Evolutionary conservation across 1,284 basidiomycete species (phyloP).

Genomic region (Marasmius sp.): DNA sequence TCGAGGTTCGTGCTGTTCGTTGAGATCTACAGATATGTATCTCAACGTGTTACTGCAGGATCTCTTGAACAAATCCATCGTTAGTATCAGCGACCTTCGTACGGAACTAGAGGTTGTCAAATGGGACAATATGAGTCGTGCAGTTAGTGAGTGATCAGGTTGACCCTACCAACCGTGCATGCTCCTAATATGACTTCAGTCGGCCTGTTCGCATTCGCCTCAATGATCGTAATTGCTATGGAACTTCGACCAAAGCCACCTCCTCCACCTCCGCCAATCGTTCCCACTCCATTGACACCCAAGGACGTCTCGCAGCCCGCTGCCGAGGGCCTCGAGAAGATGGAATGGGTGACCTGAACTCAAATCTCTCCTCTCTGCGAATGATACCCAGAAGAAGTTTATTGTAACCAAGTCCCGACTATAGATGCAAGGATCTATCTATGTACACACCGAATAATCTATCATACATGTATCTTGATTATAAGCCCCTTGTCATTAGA

Average conservation of each 20-base stretch:
- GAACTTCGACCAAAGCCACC: conserved; percentile 55
- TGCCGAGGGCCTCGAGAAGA: conserved; percentile 27
- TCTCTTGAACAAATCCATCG: conserved; percentile 83
- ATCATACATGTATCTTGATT: neutral
- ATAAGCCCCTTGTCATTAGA: neutral
- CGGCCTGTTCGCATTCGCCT: conserved; percentile 61
- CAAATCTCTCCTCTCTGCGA: neutral
- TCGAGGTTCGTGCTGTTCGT: conserved; percentile 65
- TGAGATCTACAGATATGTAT: conserved; percentile 1
- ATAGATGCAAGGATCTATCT: neutral
- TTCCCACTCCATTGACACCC: conserved; percentile 6
- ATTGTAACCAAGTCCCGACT: neutral
- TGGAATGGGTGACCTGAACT: conserved; percentile 33
- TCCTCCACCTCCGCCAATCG: conserved; percentile 27
- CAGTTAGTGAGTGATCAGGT: conserved; percentile 63
- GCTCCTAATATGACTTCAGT: conserved; percentile 34
- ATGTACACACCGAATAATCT: neutral
- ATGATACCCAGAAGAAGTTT: neutral
- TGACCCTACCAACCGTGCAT: neutral
- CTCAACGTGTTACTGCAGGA: conserved; percentile 48
- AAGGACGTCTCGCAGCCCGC: conserved; percentile 21
- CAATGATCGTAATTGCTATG: conserved; percentile 67
- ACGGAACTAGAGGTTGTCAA: conserved; percentile 87
- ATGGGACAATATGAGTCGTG: conserved; percentile 89
- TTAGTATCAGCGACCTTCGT: conserved; percentile 82